Base-by-base conservation (phyloP, 2,329 filamentous ascomycete species). In the Xylariaceae sp. region DNA sequence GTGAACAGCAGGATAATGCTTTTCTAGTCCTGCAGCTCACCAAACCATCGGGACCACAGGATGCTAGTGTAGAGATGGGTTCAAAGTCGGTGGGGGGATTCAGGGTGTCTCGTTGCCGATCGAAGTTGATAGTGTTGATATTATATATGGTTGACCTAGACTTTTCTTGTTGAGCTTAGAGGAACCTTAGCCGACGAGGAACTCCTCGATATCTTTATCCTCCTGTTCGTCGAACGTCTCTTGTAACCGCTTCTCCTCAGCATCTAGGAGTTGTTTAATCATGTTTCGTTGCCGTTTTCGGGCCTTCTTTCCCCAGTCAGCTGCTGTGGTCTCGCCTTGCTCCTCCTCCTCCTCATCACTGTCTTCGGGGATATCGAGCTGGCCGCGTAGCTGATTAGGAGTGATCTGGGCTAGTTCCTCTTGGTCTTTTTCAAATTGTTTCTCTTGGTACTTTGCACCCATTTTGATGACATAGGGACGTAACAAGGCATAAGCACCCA, bases 131-230 rank as follows among this genome's bases (percentile, higher is more conserved):
- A 47, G 37, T 16, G 28, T 50, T 59, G 28, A 26, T 53, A 39
- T 41, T 53, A 33, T 51, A 26, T 47, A 44, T 34, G 43, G 36
- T 43, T 53, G 55, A 19, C 34, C 28, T 39, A 44, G 14, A 8
- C 26, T 16, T 23, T 48, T 59, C 23, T 23, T 46, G 47, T 36
- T 28, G 12, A 14, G n/a, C 26, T 31, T 34, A 12, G 8, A 29
- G 34, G 14, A 12, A 19, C 7, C 31, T 43, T 53, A 70, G 26
- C 56, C 67, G 26, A 69, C 80, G 71, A 92, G 73, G 67, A 88
- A 85, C 74, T 92, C 87, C 70, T 86, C 83, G 65, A 93, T 88
- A 71, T 92, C 88, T 75, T 89, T 88, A 72, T 91, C 88, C 58
- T 88, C 85, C 63, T 90, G 81, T 56, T 87, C 84, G 65, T 87